These are phyloP conservation scores for Tolypocladium pustulatum DNA, from an alignment of 2,329 filamentous ascomycete species.

Conservation along the genomic window DNA sequence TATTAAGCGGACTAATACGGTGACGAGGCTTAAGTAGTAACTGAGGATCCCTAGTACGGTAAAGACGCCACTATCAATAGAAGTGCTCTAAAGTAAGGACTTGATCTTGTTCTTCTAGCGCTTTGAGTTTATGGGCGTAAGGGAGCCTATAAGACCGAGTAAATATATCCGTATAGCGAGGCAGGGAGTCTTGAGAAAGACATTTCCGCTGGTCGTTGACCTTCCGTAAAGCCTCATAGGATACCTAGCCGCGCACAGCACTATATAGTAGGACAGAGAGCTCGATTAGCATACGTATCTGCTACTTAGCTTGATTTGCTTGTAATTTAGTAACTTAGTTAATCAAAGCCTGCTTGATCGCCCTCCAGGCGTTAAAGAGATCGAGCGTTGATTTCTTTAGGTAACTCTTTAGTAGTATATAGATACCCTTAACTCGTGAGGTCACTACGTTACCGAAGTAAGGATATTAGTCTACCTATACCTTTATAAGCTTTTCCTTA, in stretches of 20 bases:
- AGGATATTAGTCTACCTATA: constrained; percentile 8
- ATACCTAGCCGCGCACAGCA: too few species aligned
- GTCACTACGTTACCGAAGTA: constrained; percentile 10
- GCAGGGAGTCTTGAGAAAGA: not conserved
- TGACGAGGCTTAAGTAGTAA: not conserved
- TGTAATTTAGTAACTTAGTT: too few species aligned
- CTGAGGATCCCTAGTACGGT: not conserved
- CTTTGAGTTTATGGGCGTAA: not conserved
- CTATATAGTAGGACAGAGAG: too few species aligned
- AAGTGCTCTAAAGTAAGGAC: not conserved
- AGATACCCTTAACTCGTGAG: constrained; percentile 7
- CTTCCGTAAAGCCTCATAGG: not conserved
- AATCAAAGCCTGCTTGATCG: constrained; percentile 4
- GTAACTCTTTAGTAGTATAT: constrained; percentile 7
- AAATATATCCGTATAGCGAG: not conserved
- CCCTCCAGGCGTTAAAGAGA: constrained; percentile 8
- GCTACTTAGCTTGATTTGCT: too few species aligned
- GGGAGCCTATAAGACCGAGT: not conserved
- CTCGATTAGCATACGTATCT: too few species aligned
- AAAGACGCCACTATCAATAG: too few species aligned
- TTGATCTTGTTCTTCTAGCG: not conserved
- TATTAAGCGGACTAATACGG: too few species aligned
- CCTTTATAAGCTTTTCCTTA: constrained; percentile 12
- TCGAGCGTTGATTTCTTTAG: constrained; percentile 7
- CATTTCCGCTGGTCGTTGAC: not conserved